Base-by-base conservation (phyloP, 2,329 filamentous ascomycete genomes). In the Talaromyces sp. region DNA sequence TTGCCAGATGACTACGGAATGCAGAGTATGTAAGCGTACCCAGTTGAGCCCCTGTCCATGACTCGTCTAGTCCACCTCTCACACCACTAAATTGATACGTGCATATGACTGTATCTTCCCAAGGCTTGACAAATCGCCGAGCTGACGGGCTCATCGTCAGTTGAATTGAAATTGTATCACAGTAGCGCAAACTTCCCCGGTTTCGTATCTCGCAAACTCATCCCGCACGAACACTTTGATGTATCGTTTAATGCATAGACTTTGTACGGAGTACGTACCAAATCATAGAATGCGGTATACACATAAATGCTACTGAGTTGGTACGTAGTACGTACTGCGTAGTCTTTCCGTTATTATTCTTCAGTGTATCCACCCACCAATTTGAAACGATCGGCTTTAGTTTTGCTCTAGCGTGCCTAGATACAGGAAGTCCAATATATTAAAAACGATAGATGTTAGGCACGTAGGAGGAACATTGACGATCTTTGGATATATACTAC, bases 401-500 rank as follows among this genome's bases (percentile, higher is more conserved):
- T 33, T 27, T n/a, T 31, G 47, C 24, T 52, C 24, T 33, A 52
- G 48, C 48, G 11, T 33, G 27, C 24, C 10, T 14, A 47, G n/a
- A 11, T 14, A 27, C 22, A 35, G 9, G n/a, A 9, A 54, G 16
- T n/a, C 16, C n/a, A 54, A 35, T 54, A 37, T 37, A 37, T 37
- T 33, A 37, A 56, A 56, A 54, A 19, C 33, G 33, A 56, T 22
- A 56, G 33, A 33, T 39, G 33, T 37, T 22, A 27, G 31, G 50
- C 6, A 35, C 33, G n/a, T 52, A 52, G 6, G 2, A 54, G 10
- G 19, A 3, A 14, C 14, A 22, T 19, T 56, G 59, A 14, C 45
- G 47, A 62, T 62, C 60, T 14, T 62, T 62, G 24, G 60, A 62
- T 52, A 31, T 52, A 33, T 62, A 54, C 41, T 56, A 37, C 33